Base-by-base conservation (phyloP, 257 asterid genomes). In the Solanum dulcamara region DNA sequence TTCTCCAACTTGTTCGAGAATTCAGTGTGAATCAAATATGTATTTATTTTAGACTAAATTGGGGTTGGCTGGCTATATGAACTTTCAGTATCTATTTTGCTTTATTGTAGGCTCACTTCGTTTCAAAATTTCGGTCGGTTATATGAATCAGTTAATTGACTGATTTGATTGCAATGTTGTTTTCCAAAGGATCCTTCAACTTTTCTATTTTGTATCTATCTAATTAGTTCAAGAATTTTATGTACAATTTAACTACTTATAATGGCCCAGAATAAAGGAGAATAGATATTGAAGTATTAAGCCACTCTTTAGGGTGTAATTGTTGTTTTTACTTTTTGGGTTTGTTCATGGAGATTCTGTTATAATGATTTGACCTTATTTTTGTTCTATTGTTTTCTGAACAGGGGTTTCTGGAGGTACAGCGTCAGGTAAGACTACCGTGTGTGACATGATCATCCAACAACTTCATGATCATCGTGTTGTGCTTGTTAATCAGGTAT, bases 351-450 rank as follows among this genome's bases (percentile, higher is more conserved):
- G 55, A 38, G 35, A 68, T 87, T 77, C 20, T 59, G 7, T 14
- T 3, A 30, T 81, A 81, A 35, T 53, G 59, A 81, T 13, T 60
- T 40, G 67, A 60, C 85, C 57, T 79, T 44, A 8, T 59, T 12
- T 72, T 66, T 46, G 24, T 28, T n/a, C 50, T 62, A 82, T 85
- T 8, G 50, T 66, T 71, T 15, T 84, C 37, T 37, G 93, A 48
- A 85, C 84, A 97, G 99, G 99, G 86, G 99, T 97, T 89, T 97
- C 99, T 30, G 99, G 99, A 42, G 99, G 99, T 30, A 97, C 99
- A 64, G 99, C 99, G 8, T 97, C 99, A 0, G 99, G 98, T 57
- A 97, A 97, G 88, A 94, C 98, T 13, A 97, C 99, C 0, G 99
- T 97, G 26, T 97, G 99, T 86, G 99, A 97, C 87, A 94, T 97